Base-by-base conservation (phyloP, 2,329 filamentous ascomycete species). In the Curvularia lunata region DNA sequence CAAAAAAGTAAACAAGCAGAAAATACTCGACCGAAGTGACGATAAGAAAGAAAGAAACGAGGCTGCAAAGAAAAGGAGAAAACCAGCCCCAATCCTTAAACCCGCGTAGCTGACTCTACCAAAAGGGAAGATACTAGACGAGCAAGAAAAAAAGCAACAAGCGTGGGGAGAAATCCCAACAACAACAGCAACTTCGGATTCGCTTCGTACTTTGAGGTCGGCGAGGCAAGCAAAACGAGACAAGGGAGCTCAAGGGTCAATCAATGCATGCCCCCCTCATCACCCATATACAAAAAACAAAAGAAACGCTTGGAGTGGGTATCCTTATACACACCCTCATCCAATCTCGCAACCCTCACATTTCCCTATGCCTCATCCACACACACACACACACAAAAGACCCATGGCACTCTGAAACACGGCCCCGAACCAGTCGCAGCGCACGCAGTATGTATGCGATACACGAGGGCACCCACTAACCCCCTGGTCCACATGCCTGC, bases 401-500 rank as follows among this genome's bases (percentile, higher is more conserved):
- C 28, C 28, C 28, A 30, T 30, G 32, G 13, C 32, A 34, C 32
- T 16, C 32, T 34, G 32, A 34, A 34, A 34, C 32, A n/a, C 28
- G 9, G 28, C 28, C 28, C 32, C 12, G 19, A 42, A 23, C 40
- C 40, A 42, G 10, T 42, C 12, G 40, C 40, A 42, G 21, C 21
- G 19, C 40, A 42, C 28, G 28, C 12, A 30, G 9, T 30, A 12
- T 30, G 28, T 12, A 12, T 30, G 28, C n/a, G n/a, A n/a, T n/a
- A n/a, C n/a, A n/a, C n/a, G n/a, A n/a, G n/a, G n/a, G n/a, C n/a
- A n/a, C n/a, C n/a, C n/a, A n/a, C n/a, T n/a, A n/a, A n/a, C n/a
- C n/a, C 40, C 21, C 40, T 42, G 23, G 40, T 46, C 27, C 18
- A 18, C 18, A 32, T 32, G 43, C 49, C 41, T 48, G 53, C 30